Evolutionary conservation across 371 early-diverging fungal species (phyloP).

Genomic region (Actinomortierella wolfii): DNA sequence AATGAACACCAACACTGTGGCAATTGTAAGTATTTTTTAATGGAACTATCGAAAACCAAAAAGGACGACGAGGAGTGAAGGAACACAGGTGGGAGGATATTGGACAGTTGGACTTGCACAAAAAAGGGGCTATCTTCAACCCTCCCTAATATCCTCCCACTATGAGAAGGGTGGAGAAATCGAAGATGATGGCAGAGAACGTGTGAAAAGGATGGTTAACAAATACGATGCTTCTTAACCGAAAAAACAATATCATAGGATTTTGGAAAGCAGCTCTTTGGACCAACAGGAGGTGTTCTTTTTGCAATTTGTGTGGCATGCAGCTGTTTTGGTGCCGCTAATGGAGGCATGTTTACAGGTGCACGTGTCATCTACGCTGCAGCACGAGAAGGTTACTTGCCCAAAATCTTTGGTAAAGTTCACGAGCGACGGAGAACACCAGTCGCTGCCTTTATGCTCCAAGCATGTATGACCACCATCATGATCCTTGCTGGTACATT

Average conservation of each 20-base stretch:
- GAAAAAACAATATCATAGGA: too few relatives aligned
- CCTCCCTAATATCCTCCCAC: too few relatives aligned
- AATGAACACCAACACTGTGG: constrained; percentile 69
- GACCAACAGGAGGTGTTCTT: constrained; percentile 68
- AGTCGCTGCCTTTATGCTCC: constrained; percentile 66
- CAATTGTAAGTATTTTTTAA: constrained; percentile 52
- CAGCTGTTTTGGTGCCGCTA: constrained; percentile 80
- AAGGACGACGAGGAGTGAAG: too few relatives aligned
- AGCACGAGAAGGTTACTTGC: constrained; percentile 73
- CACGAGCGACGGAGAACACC: constrained; percentile 68
- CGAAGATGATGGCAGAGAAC: too few relatives aligned
- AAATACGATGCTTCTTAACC: too few relatives aligned
- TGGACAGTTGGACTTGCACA: too few relatives aligned
- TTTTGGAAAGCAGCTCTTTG: constrained; percentile 78
- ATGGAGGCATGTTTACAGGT: constrained; percentile 77
- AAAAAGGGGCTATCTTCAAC: too few relatives aligned
- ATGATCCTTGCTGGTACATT: constrained; percentile 74
- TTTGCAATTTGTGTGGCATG: constrained; percentile 78
- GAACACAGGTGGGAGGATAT: too few relatives aligned
- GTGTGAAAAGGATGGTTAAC: too few relatives aligned
- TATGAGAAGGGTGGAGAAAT: too few relatives aligned
- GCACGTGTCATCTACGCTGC: constrained; percentile 76
- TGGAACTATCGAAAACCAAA: too few relatives aligned
- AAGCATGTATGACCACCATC: constrained; percentile 63
- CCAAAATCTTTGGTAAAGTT: constrained; percentile 69